Conservation (phyloP, 1,284 basidiomycete genomes). For the Austroboletus novae-zelandiae region DNA sequence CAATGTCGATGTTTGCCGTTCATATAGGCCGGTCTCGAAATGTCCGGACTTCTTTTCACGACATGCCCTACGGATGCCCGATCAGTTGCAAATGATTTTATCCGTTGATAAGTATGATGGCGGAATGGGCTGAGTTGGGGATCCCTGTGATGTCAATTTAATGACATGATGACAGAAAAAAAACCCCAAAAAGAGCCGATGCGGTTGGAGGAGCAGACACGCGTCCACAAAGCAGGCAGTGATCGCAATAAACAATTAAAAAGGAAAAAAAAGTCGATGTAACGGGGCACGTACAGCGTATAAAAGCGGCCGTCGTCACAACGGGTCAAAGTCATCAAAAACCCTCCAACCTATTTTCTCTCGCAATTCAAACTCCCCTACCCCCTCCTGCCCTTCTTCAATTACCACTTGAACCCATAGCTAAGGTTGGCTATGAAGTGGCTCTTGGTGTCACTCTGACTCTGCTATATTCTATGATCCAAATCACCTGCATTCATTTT, state of each 20-base stretch:
- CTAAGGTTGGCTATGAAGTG: conserved; percentile 11
- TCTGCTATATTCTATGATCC: conserved; percentile 34
- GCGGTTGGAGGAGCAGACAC: conserved; percentile 9
- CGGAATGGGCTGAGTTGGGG: conserved; percentile 4
- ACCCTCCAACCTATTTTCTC: conserved; percentile 12
- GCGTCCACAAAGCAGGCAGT: conserved; percentile 6
- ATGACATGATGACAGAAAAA: conserved; percentile 24
- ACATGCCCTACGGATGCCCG: conserved; percentile 19
- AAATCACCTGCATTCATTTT: conserved; percentile 28
- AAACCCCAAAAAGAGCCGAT: conserved; percentile 2
- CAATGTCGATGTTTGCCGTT: conserved; percentile 20
- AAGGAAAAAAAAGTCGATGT: conserved; percentile 12
- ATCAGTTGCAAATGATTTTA: conserved; percentile 16
- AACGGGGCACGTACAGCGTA: conserved; percentile 7
- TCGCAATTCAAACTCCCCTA: conserved; percentile 13
- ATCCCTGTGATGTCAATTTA: conserved; percentile 5
- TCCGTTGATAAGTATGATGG: conserved; percentile 18
- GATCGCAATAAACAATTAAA: background rate
- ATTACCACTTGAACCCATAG: conserved; percentile 4
- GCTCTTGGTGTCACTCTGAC: conserved; percentile 31
- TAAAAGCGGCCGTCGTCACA: conserved; percentile 18
- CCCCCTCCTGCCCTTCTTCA: background rate
- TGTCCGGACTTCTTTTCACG: conserved; percentile 21
- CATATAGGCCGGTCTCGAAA: conserved; percentile 4
- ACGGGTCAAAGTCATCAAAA: background rate